Base-by-base conservation (phyloP, 164 flowering plant genomes). In the Vitis riparia region DNA sequence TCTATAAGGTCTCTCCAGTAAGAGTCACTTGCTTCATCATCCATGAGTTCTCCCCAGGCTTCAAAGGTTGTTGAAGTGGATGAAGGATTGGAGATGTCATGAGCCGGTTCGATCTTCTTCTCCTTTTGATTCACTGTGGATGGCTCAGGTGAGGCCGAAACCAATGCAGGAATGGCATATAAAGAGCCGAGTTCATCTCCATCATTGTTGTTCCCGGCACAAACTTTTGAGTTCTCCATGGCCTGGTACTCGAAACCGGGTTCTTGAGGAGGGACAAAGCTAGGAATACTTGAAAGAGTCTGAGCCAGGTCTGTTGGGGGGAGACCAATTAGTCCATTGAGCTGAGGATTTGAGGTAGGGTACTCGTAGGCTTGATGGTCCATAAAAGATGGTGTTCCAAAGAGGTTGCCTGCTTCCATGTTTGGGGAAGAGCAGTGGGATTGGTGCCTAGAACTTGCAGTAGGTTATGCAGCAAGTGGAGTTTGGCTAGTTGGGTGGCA, bases 1-100 rank as follows among this genome's bases (percentile, higher is more conserved):
- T 74, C 69, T 9, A 78, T 63, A 14, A 78, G 64, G 11, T 74
- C 81, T 50, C 60, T 74, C 81, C 81, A 78, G 49, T 74, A 71
- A 29, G 73, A 71, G 23, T 74, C 64, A 50, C 19, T 65, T 59
- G 68, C 67, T 44, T 71, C 78, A 60, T 74, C 75, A 57, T 72
- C 69, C 75, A 77, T 62, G 12, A 69, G 60, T 10, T 78, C 73
- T 6, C 67, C 74, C 71, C 58, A 61, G 30, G 66, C 60, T 68
- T 71, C 81, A 60, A 74, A 71, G 60, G 75, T 64, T 62, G 68
- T 74, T 56, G 81, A 63, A 71, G 70, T 50, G 2, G 76, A 62
- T 16, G 78, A 74, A 71, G 66, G 77, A 51, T 78, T 67, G 9
- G 80, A 67, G 1, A 56, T 49, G 27, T 66, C 68, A 65, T 61